Evolutionary conservation across 345 rosid genomes (phyloP).

Genomic region (Erucastrum elatum): DNA sequence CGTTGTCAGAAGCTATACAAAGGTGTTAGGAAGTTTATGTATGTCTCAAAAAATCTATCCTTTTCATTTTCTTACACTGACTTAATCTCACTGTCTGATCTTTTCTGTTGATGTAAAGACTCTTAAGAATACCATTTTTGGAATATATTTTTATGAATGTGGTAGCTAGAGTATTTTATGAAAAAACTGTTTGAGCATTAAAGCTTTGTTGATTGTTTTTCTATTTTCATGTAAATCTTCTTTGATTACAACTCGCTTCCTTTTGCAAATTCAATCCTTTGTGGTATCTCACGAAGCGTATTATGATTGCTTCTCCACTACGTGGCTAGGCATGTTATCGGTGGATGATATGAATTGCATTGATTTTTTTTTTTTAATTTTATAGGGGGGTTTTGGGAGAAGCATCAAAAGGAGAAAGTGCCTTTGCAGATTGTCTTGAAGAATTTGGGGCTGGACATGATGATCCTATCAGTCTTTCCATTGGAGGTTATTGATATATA

Average conservation of each 20-base stretch:
- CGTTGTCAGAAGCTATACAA: slow-evolving; percentile 74
- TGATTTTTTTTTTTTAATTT: not conserved
- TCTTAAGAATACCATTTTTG: not conserved
- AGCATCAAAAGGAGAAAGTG: slow-evolving; percentile 61
- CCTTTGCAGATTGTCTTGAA: slow-evolving; percentile 75
- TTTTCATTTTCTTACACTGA: not conserved
- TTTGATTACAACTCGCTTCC: not conserved
- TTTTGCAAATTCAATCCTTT: not conserved
- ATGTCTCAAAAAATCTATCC: slow-evolving; percentile 31
- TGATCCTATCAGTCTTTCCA: slow-evolving; percentile 84
- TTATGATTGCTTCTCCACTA: slow-evolving; percentile 9
- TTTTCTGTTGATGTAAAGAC: not conserved
- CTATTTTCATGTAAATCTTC: slow-evolving; percentile 11
- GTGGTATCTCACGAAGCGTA: not conserved
- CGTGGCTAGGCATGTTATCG: not conserved
- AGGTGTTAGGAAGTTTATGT: slow-evolving; percentile 70
- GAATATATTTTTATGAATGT: not conserved
- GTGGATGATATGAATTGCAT: not conserved
- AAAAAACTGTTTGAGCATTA: not conserved
- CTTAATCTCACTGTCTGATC: not conserved
- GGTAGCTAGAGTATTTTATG: not conserved
- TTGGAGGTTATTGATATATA: slow-evolving; percentile 63
- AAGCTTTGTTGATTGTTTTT: not conserved
- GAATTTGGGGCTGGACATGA: slow-evolving; percentile 85
- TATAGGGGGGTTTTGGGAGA: slow-evolving; percentile 72